A percentile compares a stretch with the other conserved stretches of the same genome.
phyloP scores from a whole-genome alignment of 495 filamentous ascomycete species.

The Tuber melanosporum region DNA sequence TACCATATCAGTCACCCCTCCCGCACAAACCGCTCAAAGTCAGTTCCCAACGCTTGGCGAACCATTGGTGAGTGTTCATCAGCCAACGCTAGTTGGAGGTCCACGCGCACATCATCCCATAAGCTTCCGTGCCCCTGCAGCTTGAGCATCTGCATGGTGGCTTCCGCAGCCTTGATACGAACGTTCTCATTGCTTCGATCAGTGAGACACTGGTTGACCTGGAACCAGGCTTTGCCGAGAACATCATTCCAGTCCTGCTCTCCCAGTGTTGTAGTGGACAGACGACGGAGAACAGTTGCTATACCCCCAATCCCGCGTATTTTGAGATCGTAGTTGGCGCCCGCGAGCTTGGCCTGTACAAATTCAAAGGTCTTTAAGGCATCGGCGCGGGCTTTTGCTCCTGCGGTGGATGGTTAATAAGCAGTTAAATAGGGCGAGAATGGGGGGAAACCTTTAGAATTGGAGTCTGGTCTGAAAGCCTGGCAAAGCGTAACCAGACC shows the following conservation, averaged over 20 bases:
- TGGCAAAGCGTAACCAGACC: slow-evolving; percentile 30
- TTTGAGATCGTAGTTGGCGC: slow-evolving; percentile 39
- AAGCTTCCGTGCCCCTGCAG: slow-evolving; percentile 28
- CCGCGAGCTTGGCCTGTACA: slow-evolving; percentile 23
- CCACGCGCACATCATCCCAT: slow-evolving; percentile 26
- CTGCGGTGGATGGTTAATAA: slow-evolving; percentile 6
- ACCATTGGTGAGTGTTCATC: slow-evolving; percentile 34
- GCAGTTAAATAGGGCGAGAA: neutral
- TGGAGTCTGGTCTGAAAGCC: slow-evolving; percentile 28
- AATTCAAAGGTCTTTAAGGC: slow-evolving; percentile 26
- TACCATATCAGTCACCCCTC: neutral
- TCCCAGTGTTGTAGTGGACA: slow-evolving; percentile 18
- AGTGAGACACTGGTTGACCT: slow-evolving; percentile 25
- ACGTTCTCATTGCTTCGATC: slow-evolving; percentile 37
- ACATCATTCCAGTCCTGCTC: slow-evolving; percentile 25
- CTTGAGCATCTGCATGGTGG: slow-evolving; percentile 23
- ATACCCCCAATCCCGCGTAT: slow-evolving; percentile 34
- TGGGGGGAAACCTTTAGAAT: slow-evolving; percentile 16
- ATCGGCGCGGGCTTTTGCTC: slow-evolving; percentile 12
- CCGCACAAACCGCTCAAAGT: slow-evolving; percentile 23
- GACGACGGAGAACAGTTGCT: slow-evolving; percentile 19
- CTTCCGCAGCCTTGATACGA: slow-evolving; percentile 31
- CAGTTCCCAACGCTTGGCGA: slow-evolving; percentile 27
- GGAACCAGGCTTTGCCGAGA: slow-evolving; percentile 26
- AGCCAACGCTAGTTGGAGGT: slow-evolving; percentile 29